These are phyloP conservation scores for Chaetomidium leptoderma DNA, from an alignment of 495 filamentous ascomycete genomes.

Conservation along the genomic window DNA sequence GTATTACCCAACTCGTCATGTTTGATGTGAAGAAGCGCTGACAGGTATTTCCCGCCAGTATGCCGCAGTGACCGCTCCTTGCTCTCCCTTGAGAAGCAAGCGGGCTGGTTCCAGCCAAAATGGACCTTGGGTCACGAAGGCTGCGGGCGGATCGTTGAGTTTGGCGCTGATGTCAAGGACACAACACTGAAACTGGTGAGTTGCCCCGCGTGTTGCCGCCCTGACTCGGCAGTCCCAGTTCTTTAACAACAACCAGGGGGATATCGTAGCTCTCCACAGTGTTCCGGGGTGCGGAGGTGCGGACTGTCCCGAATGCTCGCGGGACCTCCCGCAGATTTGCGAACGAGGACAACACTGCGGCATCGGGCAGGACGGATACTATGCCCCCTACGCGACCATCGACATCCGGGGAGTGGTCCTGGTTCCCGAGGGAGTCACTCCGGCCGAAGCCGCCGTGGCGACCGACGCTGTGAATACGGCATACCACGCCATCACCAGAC, in stretches of 20 bases:
- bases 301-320: conserved; percentile 19
- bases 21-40: background rate
- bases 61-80: conserved; percentile 19
- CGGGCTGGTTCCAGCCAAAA: conserved; percentile 15
- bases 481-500: conserved; percentile 64
- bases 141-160: conserved; percentile 14
- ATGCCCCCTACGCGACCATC: conserved; percentile 14
- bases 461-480: conserved; percentile 77
- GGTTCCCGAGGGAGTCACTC: conserved; percentile 15
- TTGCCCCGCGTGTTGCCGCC: no score
- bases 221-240: no score
- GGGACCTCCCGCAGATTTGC: conserved; percentile 17
- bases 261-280: conserved; percentile 16
- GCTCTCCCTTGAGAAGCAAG: conserved; percentile 17
- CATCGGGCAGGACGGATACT: conserved; percentile 20
- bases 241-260: no score
- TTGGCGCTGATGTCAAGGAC: conserved; percentile 10
- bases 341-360: conserved; percentile 12
- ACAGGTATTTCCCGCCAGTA: background rate
- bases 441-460: conserved; percentile 54
- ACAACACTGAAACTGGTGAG: conserved; percentile 14
- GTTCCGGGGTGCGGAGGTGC: conserved; percentile 13
- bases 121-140: conserved; percentile 19
- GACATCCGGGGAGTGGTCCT: conserved; percentile 13
- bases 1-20: background rate